Base-by-base conservation (phyloP, 1,284 basidiomycete genomes). In the Termitomyces sp. region DNA sequence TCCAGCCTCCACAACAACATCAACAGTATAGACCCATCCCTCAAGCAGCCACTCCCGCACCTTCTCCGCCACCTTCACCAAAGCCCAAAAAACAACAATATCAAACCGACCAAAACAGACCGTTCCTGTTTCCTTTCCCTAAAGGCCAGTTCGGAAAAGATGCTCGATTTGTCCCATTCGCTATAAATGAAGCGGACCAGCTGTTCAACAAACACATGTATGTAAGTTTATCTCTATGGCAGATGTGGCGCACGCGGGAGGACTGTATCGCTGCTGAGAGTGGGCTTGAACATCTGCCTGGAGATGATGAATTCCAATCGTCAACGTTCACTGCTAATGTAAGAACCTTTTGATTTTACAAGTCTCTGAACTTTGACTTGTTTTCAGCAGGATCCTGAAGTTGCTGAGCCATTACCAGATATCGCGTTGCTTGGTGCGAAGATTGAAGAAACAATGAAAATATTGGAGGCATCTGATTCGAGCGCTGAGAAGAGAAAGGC, bases 71-170 rank as follows among this genome's bases (percentile, higher is more conserved):
- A 1, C 89, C 90, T 0, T 86, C 88, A 21, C 87, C 86, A 15
- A 97, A 96, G 67, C 93, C 92, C 7, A 98, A 98, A 77, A 98
- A 98, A 70, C 94, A 96, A 67, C 95, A 98, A 67, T 99, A 94
- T 70, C 97, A 99, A 70, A 99, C 97, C 0, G 97, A 99, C 68
- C 97, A 97, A 67, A 86, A 76, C 33, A 81, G 92, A 7, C 97
- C 97, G 1, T 99, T 99, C 68, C 76, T 99, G 54, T 94, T 99
- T 67, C 97, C 97, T 0, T 99, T 97, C 68, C 92, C 93, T 12
- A 80, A 76, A 49, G 78, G 62, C 38, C 70, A 67, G 53, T 67
- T 69, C 38, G 70, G 72, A 53, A 77, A 77, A 58, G 78, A 83
- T 64, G 76, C 74, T 38, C 77, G 82, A 56, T 74, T 92, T 9